Conservation (phyloP, 2,329 filamentous ascomycete species). For the Arthrobotrys sinensis region DNA sequence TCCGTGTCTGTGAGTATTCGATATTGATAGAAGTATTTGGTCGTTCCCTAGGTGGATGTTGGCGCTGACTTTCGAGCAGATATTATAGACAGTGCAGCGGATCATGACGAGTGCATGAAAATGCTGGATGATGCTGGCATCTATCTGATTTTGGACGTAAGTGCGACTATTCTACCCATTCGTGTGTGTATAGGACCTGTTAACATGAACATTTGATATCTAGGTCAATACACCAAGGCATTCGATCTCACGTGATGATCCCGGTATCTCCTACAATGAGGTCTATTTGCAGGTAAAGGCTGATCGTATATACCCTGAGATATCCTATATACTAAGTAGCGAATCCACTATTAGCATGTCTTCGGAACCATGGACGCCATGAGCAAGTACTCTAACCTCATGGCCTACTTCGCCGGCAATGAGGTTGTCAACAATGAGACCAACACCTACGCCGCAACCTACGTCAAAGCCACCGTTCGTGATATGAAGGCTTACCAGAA, state of each 20-base stretch:
- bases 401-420: conserved; percentile 88
- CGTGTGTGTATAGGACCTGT: neutral
- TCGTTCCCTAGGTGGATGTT: neutral
- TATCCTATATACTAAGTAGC: neutral
- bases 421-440: conserved; percentile 81
- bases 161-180: conserved; percentile 71
- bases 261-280: conserved; percentile 85
- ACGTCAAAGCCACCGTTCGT: conserved; percentile 83
- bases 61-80: conserved; percentile 67
- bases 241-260: conserved; percentile 84
- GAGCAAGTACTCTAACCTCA: conserved; percentile 84
- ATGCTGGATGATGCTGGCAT: conserved; percentile 85
- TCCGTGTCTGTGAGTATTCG: conserved; percentile 77
- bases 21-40: neutral
- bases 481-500: conserved; percentile 81
- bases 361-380: conserved; percentile 92
- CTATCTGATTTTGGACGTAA: conserved; percentile 92
- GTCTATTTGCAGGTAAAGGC: conserved; percentile 79
- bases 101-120: conserved; percentile 89
- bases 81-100: conserved; percentile 86
- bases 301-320: neutral
- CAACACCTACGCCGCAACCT: conserved; percentile 78
- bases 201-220: conserved; percentile 29
- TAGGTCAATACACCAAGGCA: conserved; percentile 75
- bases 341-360: conserved; percentile 70